These are phyloP conservation scores for Simmondsia chinensis DNA, from an alignment of 148 eudicot species.

Conservation along the genomic window DNA sequence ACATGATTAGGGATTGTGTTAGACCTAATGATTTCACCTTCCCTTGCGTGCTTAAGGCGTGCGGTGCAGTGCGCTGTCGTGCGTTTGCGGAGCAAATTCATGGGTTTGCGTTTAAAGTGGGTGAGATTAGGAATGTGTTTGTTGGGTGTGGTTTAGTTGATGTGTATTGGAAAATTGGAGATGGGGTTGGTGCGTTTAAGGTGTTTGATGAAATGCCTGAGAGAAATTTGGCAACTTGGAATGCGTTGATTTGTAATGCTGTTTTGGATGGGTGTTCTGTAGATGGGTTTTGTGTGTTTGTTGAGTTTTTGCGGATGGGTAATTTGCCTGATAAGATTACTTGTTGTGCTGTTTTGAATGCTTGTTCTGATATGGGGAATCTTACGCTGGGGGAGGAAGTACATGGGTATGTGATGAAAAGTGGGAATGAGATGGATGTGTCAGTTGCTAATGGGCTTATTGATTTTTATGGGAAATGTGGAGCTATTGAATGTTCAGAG, in stretches of 20 bases:
- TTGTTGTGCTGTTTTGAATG: slow-evolving; percentile 41
- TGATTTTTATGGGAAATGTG: slow-evolving; percentile 59
- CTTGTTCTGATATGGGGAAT: slow-evolving; percentile 30
- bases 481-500: slow-evolving; percentile 21
- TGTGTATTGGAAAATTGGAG: slow-evolving; percentile 39
- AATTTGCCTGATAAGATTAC: slow-evolving; percentile 30
- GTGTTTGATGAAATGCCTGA: slow-evolving; percentile 52
- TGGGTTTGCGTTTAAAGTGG: slow-evolving; percentile 21
- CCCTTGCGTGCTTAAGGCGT: slow-evolving; percentile 45
- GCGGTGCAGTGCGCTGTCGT: slow-evolving; percentile 9
- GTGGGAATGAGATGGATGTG: slow-evolving; percentile 33
- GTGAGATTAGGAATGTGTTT: slow-evolving; percentile 18
- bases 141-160: slow-evolving; percentile 48
- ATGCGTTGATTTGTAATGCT: slow-evolving; percentile 37
- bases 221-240: slow-evolving; percentile 51
- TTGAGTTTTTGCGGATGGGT: slow-evolving; percentile 22
- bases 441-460: slow-evolving; percentile 50
- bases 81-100: slow-evolving; percentile 23
- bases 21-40: slow-evolving; percentile 52
- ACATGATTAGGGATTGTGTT: slow-evolving; percentile 25
- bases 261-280: slow-evolving; percentile 26
- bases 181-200: slow-evolving; percentile 23
- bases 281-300: slow-evolving; percentile 22
- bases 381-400: slow-evolving; percentile 26
- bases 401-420: slow-evolving; percentile 31